phyloP scores from a whole-genome alignment of 805 yeast genomes.

The Yarrowia keelungensis region DNA sequence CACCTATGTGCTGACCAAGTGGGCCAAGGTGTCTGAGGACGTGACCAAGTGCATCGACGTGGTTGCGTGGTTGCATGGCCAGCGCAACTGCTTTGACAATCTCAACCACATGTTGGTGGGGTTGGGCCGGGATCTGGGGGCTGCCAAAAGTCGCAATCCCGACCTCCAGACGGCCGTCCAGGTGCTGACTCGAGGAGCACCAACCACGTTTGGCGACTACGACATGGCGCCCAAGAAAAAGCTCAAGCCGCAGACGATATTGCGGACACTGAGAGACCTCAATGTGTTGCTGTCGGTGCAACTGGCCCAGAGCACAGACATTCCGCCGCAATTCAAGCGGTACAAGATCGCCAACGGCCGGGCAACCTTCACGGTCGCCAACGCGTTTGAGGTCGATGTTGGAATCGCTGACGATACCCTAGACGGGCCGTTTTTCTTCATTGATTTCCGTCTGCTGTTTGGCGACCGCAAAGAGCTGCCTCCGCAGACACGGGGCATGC shows the following conservation, averaged over 20 bases:
- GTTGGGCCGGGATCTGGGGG: constrained; percentile 73
- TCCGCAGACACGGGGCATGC: constrained; percentile 50
- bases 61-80: constrained; percentile 84
- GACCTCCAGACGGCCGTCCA: constrained; percentile 88
- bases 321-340: constrained; percentile 70
- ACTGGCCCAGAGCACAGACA: constrained; percentile 63
- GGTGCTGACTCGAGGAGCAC: constrained; percentile 78
- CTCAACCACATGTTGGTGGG: constrained; percentile 69
- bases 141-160: constrained; percentile 92
- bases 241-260: constrained; percentile 62
- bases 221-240: constrained; percentile 59
- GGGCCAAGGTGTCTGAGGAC: constrained; percentile 79
- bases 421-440: constrained; percentile 74
- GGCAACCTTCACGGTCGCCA: constrained; percentile 65
- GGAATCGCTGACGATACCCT: constrained; percentile 70
- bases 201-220: constrained; percentile 59
- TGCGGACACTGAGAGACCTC: constrained; percentile 68
- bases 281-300: constrained; percentile 76
- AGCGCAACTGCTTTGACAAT: constrained; percentile 70
- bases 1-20: constrained; percentile 83
- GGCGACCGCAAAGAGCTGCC: constrained; percentile 45
- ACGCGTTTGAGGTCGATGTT: constrained; percentile 77
- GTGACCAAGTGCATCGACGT: constrained; percentile 81
- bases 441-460: constrained; percentile 74
- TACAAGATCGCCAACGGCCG: constrained; percentile 79